Conservation (phyloP, 2,329 filamentous ascomycete genomes). For the Aspergillus sp. region DNA sequence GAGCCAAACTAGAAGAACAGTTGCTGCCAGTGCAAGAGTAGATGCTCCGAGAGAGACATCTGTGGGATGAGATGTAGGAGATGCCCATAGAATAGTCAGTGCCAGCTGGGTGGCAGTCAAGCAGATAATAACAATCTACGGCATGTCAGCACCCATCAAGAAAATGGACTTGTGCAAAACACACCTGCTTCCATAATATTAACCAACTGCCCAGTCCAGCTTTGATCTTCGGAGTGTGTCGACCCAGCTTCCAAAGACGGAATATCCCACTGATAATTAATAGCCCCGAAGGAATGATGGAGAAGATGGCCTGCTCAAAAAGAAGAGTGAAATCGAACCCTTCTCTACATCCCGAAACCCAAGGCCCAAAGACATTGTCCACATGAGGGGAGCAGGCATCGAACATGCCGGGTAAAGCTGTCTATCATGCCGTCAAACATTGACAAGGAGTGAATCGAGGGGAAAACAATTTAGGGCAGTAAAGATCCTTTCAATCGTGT, state of each 20-base stretch:
- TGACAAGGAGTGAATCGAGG: too few relatives aligned
- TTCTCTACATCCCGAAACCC: not conserved
- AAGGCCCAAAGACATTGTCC: not conserved
- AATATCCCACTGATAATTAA: constrained; percentile 1
- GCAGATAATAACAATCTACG: too few relatives aligned
- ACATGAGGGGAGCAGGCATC: too few relatives aligned
- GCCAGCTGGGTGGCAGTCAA: not conserved
- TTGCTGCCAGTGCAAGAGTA: constrained; percentile 3
- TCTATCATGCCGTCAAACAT: too few relatives aligned
- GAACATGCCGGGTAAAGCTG: too few relatives aligned
- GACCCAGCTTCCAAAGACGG: not conserved
- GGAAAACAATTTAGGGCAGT: too few relatives aligned
- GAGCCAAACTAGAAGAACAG: constrained; percentile 1
- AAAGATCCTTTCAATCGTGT: too few relatives aligned
- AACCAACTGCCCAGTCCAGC: too few relatives aligned
- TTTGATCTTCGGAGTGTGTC: not conserved
- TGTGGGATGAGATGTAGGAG: not conserved
- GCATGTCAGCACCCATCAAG: not conserved
- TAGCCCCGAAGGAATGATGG: constrained; percentile 1
- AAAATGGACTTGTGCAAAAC: not conserved
- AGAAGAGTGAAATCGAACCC: constrained; percentile 5
- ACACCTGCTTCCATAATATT: not conserved
- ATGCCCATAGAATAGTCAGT: constrained; percentile 6
- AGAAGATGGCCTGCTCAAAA: constrained; percentile 7
- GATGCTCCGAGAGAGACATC: constrained; percentile 2